phyloP scores from a whole-genome alignment of 1,284 basidiomycete genomes.

The Pulveroboletus sp. region DNA sequence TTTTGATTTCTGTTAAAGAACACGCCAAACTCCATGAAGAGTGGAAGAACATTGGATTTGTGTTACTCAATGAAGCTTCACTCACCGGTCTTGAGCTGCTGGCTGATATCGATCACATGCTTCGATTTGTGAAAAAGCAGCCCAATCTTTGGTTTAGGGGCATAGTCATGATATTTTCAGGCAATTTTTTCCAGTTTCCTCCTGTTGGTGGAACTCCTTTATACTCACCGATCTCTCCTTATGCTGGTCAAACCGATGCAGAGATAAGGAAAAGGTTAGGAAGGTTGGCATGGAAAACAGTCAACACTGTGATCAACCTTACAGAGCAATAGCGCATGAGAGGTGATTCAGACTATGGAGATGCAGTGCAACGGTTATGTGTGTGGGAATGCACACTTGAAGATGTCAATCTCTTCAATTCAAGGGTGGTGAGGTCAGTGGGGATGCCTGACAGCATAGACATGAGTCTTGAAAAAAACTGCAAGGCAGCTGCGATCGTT shows the following conservation, averaged over 20 bases:
- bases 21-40: not conserved
- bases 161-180: slow-evolving; percentile 5
- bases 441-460: not conserved
- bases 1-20: not conserved
- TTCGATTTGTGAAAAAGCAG: slow-evolving; percentile 16
- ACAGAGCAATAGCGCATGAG: slow-evolving; percentile 32
- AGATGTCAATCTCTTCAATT: not conserved
- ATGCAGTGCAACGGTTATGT: not conserved
- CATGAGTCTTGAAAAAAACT: not conserved
- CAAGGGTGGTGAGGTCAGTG: not conserved
- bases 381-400: not conserved
- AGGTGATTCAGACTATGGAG: slow-evolving; percentile 26
- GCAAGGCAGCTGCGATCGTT: not conserved
- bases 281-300: slow-evolving; percentile 28
- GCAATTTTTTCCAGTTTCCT: slow-evolving; percentile 21
- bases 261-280: slow-evolving; percentile 9
- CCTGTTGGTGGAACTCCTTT: slow-evolving; percentile 26
- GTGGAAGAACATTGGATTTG: slow-evolving; percentile 1
- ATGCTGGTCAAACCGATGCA: slow-evolving; percentile 1
- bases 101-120: slow-evolving; percentile 15
- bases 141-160: slow-evolving; percentile 3
- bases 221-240: slow-evolving; percentile 20
- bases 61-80: not conserved
- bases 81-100: not conserved
- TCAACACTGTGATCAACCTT: slow-evolving; percentile 25